Evolutionary conservation across 1,284 basidiomycete species (phyloP), one percentile per base, ranked within the genome.

Genomic region (Taiwanofungus camphoratus): DNA sequence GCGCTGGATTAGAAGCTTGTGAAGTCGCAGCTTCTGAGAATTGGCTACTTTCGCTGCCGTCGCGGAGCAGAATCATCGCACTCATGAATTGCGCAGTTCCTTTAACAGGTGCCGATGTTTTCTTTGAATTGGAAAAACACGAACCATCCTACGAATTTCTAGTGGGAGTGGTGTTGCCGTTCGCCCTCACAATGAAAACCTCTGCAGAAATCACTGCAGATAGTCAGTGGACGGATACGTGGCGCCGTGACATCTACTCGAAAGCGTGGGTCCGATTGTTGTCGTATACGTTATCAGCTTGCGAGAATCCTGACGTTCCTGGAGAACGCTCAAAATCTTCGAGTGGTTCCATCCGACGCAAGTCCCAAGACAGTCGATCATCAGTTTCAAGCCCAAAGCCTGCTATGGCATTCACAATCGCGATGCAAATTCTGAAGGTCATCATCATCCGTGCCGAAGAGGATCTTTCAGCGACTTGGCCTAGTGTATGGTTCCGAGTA

Each of bases 371-470:
- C 42, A 69, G 63, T 36, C 54, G 57, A 29, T 51, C 54, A n/a
- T 46, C 57, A 9, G 44, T 36, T 4, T 11, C 35, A n/a, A 42
- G 51, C 18, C 36, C 50, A 30, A 63, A 67, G 30, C 65, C 68
- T 8, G 62, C 76, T 2, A 70, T 74, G 31, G 69, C 68, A 1
- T 66, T 82, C 21, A 64, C 77, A 26, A 66, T 79, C 1, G 71
- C 76, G 0, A 54, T 89, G 6, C 86, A 89, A 57, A 71, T 84
- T 15, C 62, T 90, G 53, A 90, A 90, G 59, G 63, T 80, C 29
- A 73, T 88, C 47, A 52, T 82, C 12, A 63, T 87, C 36, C 77
- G 83, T 7, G 85, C 78, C 1, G 74, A 74, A 41, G 62, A 67
- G 15, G 82, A 84, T 42, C 62, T 86, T n/a, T 76, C 76, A 1